Base-by-base conservation (phyloP, 1,139 yeast genomes). In the Pichia sp. region DNA sequence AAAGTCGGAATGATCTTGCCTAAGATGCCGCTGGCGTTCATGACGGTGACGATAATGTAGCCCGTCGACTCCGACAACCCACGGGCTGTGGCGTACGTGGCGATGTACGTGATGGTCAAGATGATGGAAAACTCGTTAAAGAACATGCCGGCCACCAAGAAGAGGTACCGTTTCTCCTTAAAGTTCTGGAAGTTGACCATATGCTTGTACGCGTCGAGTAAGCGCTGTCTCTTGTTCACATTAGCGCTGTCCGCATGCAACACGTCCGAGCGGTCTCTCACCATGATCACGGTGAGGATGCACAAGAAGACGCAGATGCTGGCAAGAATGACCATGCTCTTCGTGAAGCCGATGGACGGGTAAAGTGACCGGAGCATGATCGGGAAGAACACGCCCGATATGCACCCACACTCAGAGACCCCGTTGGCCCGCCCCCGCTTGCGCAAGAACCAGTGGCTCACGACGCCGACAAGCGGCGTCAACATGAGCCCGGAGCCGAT, bases 321-420 rank as follows among this genome's bases (percentile, higher is more conserved):
- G 0, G 81, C 84, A 59, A 83, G 66, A 6, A 78, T 71, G 54
- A 87, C 72, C 53, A 84, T 73, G 2, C 86, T 82, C 82, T 87
- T 82, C 38, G 70, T 71, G 63, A 74, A 84, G 0, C 89, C 89
- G 29, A 80, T 72, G 32, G 67, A 62, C 2, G 67, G 72, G 62
- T 80, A 82, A 50, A 84, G 70, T 43, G 72, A 69, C 61, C 84
- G 76, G 55, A 85, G 73, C 78, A 83, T 74, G 36, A 84, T 67
- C 1, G 90, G 85, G 65, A 82, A 81, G 4, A 80, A 70, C 23
- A 82, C 75, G 45, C 87, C 87, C 4, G 90, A 89, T 3, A 82
- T 69, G 19, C 83, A 75, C 0, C 89, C 89, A 52, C 78, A 75
- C 5, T 85, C 79, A 0, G 85, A 84, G 7, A 82, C 64, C 1